A percentile compares a stretch with the other conserved stretches of the same genome.
phyloP scores from a whole-genome alignment of 192 early-diverging fungal genomes.

The Backusella luteola region DNA sequence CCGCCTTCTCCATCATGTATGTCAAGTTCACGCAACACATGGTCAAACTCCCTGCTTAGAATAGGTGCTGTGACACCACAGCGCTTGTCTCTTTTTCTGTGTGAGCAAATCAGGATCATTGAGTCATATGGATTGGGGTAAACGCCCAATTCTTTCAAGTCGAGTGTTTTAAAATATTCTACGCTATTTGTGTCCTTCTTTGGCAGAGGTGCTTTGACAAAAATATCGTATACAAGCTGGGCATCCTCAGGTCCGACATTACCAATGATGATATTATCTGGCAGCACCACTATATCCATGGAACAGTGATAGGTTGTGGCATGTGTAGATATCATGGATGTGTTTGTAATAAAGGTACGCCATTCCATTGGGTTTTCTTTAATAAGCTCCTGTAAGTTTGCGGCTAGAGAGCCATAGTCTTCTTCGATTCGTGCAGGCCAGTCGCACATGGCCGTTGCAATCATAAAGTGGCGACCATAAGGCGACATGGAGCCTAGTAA shows the following conservation, averaged over 20 bases:
- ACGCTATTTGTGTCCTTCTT: background rate
- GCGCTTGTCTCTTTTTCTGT: slow-evolving; percentile 54
- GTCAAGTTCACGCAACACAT: slow-evolving; percentile 42
- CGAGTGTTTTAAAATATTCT: background rate
- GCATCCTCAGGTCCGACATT: slow-evolving; percentile 46
- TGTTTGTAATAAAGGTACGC: slow-evolving; percentile 51
- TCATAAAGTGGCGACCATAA: slow-evolving; percentile 55
- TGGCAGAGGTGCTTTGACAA: slow-evolving; percentile 29
- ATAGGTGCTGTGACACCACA: slow-evolving; percentile 55
- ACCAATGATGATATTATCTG: slow-evolving; percentile 53
- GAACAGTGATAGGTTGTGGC: slow-evolving; percentile 31
- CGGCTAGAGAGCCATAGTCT: slow-evolving; percentile 43
- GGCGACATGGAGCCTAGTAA: slow-evolving; percentile 52
- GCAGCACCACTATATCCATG: slow-evolving; percentile 45
- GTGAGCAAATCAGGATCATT: slow-evolving; percentile 57
- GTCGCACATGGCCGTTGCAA: slow-evolving; percentile 50
- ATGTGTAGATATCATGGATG: slow-evolving; percentile 27
- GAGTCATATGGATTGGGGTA: slow-evolving; percentile 39
- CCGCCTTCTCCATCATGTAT: slow-evolving; percentile 48
- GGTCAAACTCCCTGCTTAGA: slow-evolving; percentile 49
- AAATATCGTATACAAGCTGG: slow-evolving; percentile 44
- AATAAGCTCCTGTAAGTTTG: slow-evolving; percentile 23
- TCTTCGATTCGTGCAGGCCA: slow-evolving; percentile 52
- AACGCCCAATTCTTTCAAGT: slow-evolving; percentile 25
- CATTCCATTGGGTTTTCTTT: background rate